These are phyloP conservation scores for Irpex lacteus DNA, from an alignment of 1,284 basidiomycete genomes.

Conservation along the genomic window DNA sequence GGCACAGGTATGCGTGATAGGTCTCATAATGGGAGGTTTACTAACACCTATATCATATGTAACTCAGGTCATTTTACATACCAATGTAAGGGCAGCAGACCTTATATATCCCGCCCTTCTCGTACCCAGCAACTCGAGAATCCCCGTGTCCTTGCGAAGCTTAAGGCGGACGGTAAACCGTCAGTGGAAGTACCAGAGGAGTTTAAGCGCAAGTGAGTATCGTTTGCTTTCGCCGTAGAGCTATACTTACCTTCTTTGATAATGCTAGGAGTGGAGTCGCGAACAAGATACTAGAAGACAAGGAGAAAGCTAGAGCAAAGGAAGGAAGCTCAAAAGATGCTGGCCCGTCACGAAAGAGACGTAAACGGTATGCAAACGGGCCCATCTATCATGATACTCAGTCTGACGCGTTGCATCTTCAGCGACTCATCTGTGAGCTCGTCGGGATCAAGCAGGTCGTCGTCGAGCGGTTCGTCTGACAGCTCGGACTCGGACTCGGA, in stretches of 20 bases:
- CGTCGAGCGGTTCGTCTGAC: slow-evolving; percentile 38
- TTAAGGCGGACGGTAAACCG: slow-evolving; percentile 64
- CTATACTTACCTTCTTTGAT: not conserved
- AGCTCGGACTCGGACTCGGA: slow-evolving; percentile 12
- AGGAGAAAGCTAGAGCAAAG: slow-evolving; percentile 65
- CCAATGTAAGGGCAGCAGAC: slow-evolving; percentile 69
- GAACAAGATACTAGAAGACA: slow-evolving; percentile 69
- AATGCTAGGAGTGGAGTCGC: slow-evolving; percentile 59
- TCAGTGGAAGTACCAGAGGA: slow-evolving; percentile 78
- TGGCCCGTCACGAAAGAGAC: slow-evolving; percentile 42
- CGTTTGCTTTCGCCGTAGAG: not conserved
- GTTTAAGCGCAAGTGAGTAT: slow-evolving; percentile 69
- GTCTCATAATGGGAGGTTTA: not conserved
- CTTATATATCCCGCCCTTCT: slow-evolving; percentile 76
- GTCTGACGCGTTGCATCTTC: not conserved
- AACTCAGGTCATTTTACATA: slow-evolving; percentile 72
- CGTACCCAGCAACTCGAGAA: slow-evolving; percentile 76
- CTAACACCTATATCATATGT: not conserved
- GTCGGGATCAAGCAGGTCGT: slow-evolving; percentile 31
- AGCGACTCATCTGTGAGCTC: not conserved
- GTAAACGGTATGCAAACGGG: slow-evolving; percentile 42
- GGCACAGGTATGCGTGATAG: slow-evolving; percentile 45
- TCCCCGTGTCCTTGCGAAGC: slow-evolving; percentile 57
- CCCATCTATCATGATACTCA: slow-evolving; percentile 1
- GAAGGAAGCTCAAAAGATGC: slow-evolving; percentile 30